These are phyloP conservation scores for Phascolomyces articulosus DNA, from an alignment of 371 early-diverging fungal genomes.

Conservation along the genomic window DNA sequence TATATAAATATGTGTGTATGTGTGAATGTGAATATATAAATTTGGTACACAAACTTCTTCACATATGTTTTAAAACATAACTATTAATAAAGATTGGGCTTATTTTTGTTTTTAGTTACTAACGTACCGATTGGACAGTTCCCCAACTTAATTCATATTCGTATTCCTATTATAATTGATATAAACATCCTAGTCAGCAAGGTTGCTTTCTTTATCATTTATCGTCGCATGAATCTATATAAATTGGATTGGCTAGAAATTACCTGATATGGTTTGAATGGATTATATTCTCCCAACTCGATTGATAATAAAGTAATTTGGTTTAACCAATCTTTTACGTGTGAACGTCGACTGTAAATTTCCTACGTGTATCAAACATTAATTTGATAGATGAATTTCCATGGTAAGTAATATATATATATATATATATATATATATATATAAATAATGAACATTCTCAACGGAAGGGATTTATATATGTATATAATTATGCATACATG, in stretches of 20 bases:
- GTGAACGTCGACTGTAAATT: slow-evolving; percentile 19
- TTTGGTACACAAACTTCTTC: background rate
- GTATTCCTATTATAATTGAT: slow-evolving; percentile 16
- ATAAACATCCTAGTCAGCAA: background rate
- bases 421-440: too few relatives aligned
- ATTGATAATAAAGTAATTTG: slow-evolving; percentile 12
- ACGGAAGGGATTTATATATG: slow-evolving; percentile 2
- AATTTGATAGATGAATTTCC: too few relatives aligned
- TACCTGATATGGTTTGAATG: slow-evolving; percentile 22
- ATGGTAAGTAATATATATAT: too few relatives aligned
- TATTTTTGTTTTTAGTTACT: background rate
- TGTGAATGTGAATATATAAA: background rate
- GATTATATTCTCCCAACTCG: slow-evolving; percentile 14
- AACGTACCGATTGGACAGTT: slow-evolving; percentile 25
- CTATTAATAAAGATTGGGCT: background rate
- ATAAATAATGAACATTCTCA: slow-evolving; percentile 2
- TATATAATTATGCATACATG: slow-evolving; percentile 21
- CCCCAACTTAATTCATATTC: slow-evolving; percentile 25
- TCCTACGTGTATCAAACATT: slow-evolving; percentile 11
- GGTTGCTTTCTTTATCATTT: background rate
- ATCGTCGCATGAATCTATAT: background rate
- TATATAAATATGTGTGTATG: background rate
- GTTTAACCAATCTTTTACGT: slow-evolving; percentile 23
- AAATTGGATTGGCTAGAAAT: background rate
- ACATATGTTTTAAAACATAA: background rate